A percentile compares a stretch with the other conserved stretches of the same genome.
Evolutionary conservation across 2,329 filamentous ascomycete genomes (phyloP).

Genomic region (Mollisiaceae sp.): DNA sequence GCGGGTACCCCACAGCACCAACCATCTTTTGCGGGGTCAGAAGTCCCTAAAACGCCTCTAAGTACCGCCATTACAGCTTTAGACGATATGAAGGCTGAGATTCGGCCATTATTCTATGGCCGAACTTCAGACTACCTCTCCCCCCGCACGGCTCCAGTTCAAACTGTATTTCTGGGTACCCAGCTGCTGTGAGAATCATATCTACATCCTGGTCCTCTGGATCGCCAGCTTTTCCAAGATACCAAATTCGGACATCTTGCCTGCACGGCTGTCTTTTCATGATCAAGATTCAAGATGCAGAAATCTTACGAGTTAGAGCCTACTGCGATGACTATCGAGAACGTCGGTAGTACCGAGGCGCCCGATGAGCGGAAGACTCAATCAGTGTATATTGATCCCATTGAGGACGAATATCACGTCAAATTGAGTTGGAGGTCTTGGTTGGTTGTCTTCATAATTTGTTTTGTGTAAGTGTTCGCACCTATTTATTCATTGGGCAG

Average conservation of each 20-base stretch:
- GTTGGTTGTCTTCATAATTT: conserved; percentile 56
- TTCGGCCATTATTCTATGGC: too few relatives aligned
- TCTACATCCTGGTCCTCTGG: not conserved
- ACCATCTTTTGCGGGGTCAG: conserved; percentile 10
- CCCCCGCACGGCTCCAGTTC: too few relatives aligned
- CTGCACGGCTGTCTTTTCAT: conserved; percentile 8
- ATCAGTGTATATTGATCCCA: conserved; percentile 4
- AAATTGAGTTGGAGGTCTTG: conserved; percentile 60
- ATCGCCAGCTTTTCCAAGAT: not conserved
- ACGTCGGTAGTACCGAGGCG: conserved; percentile 6
- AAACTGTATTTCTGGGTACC: too few relatives aligned
- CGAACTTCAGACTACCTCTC: too few relatives aligned
- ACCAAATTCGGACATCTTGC: conserved; percentile 8
- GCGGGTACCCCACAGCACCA: conserved; percentile 6
- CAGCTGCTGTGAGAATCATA: conserved; percentile 11
- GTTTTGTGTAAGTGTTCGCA: conserved; percentile 49
- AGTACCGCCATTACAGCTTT: too few relatives aligned
- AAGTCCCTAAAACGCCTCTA: too few relatives aligned
- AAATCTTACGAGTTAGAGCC: conserved; percentile 8
- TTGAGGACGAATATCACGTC: conserved; percentile 46
- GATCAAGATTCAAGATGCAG: conserved; percentile 12
- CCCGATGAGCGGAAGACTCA: conserved; percentile 10
- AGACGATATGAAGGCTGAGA: too few relatives aligned
- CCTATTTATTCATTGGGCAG: too few relatives aligned
- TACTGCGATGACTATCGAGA: conserved; percentile 12